Evolutionary conservation across 2,329 filamentous ascomycete species (phyloP).

Genomic region (Tolypocladium paradoxum): DNA sequence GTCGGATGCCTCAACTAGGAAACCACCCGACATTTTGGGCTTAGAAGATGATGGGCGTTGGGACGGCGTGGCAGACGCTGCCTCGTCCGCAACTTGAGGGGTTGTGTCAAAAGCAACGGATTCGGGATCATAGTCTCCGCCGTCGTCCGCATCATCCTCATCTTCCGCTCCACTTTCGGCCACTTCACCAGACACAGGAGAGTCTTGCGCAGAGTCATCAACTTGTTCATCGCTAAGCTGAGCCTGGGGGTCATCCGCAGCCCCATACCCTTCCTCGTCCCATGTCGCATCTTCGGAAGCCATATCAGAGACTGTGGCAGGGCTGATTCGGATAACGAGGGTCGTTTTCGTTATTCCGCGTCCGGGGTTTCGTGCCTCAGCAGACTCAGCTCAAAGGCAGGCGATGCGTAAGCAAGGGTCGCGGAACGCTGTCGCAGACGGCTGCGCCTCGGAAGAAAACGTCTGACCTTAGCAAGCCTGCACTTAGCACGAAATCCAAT

Average conservation of each 20-base stretch:
- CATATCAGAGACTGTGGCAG: conserved; percentile 15
- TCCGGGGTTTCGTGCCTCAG: neutral
- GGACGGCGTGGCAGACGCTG: conserved; percentile 14
- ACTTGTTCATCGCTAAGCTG: conserved; percentile 45
- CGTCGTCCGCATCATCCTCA: conserved; percentile 40
- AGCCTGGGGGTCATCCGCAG: conserved; percentile 44
- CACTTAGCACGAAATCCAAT: neutral
- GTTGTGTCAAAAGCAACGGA: conserved; percentile 35
- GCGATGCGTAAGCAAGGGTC: neutral
- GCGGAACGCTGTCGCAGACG: neutral
- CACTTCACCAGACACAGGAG: conserved; percentile 37
- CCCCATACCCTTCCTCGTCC: conserved; percentile 42
- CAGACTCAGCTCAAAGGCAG: neutral
- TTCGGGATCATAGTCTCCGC: conserved; percentile 48
- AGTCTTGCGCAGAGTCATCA: conserved; percentile 37
- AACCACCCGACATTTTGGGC: conserved; percentile 49
- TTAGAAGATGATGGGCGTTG: conserved; percentile 30
- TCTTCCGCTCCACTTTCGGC: conserved; percentile 39
- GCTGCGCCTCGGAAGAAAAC: neutral
- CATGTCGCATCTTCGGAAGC: conserved; percentile 34
- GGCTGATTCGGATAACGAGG: neutral
- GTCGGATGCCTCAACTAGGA: conserved; percentile 49
- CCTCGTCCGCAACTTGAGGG: conserved; percentile 23
- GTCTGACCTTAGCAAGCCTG: neutral
- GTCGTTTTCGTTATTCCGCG: neutral